Percentiles rank a stretch among this genome's conserved stretches.
These are phyloP conservation scores for Colletotrichum spinosum DNA, from an alignment of 2,329 filamentous ascomycete genomes.

Conservation along the genomic window DNA sequence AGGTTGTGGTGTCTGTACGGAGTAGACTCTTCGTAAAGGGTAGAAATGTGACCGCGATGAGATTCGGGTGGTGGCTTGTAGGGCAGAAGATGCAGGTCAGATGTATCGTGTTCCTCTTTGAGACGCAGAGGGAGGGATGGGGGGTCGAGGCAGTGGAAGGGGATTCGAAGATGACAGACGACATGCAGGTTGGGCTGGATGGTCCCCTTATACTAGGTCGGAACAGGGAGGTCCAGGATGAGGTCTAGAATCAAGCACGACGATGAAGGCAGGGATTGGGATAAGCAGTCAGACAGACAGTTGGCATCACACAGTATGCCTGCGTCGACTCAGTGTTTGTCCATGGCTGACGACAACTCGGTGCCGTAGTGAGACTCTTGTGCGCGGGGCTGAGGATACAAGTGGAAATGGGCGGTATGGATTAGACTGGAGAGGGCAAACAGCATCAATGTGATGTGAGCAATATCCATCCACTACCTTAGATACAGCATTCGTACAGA, in stretches of 20 bases:
- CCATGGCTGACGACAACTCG: too few relatives aligned
- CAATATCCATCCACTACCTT: too few relatives aligned
- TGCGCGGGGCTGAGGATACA: constrained; percentile 1
- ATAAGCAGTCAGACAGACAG: constrained; percentile 1
- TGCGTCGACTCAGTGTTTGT: too few relatives aligned
- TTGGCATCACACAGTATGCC: too few relatives aligned
- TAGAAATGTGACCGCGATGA: constrained; percentile 2
- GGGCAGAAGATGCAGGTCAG: constrained; percentile 34
- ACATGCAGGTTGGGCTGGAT: constrained; percentile 27
- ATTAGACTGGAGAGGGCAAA: constrained; percentile 16
- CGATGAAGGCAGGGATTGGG: neutral
- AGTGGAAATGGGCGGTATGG: neutral
- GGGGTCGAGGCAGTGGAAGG: constrained; percentile 26
- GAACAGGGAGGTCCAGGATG: constrained; percentile 18
- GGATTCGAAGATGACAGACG: constrained; percentile 17
- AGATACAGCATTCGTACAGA: too few relatives aligned
- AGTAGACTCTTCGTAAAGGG: neutral
- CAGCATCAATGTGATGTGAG: neutral
- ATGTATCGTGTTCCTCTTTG: constrained; percentile 31
- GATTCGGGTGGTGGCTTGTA: constrained; percentile 12
- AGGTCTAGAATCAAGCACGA: neutral
- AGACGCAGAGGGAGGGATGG: constrained; percentile 30
- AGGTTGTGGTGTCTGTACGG: constrained; percentile 6
- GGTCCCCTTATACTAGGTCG: constrained; percentile 33
- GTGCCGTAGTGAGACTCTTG: neutral